Conservation (phyloP, 768 basidiomycete genomes). For the Pulveroboletus sp. region DNA sequence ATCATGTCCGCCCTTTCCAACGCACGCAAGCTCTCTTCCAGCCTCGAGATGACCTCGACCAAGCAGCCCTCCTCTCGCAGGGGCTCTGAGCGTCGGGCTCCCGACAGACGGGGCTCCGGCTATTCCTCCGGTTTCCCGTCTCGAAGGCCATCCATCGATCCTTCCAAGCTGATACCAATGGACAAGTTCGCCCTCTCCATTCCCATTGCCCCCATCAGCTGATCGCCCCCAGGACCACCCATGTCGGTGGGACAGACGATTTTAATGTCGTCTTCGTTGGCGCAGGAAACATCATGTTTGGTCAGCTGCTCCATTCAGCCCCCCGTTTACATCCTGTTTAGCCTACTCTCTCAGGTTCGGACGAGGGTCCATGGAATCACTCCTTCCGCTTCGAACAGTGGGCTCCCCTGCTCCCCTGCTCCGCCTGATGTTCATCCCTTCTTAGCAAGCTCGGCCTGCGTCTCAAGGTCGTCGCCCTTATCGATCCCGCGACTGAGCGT, state of each 20-base stretch:
- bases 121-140: constrained; percentile 50
- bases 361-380: constrained; percentile 91
- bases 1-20: constrained; percentile 16
- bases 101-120: constrained; percentile 47
- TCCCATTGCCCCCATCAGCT: neutral
- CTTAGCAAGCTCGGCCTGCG: constrained; percentile 88
- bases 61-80: constrained; percentile 38
- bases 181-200: constrained; percentile 51
- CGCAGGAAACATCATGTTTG: constrained; percentile 98
- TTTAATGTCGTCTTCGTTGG: constrained; percentile 96
- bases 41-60: constrained; percentile 31
- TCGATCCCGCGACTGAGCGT: constrained; percentile 86
- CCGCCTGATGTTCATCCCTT: constrained; percentile 8
- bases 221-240: constrained; percentile 37
- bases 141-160: constrained; percentile 72
- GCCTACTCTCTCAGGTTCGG: constrained; percentile 51
- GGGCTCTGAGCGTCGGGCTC: constrained; percentile 39
- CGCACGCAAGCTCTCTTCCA: constrained; percentile 24
- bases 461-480: constrained; percentile 91
- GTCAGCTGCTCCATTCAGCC: constrained; percentile 34
- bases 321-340: constrained; percentile 4
- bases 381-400: constrained; percentile 88
- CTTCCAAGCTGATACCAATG: constrained; percentile 71
- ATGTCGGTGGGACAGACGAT: constrained; percentile 57
- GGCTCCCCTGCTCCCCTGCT: constrained; percentile 4